Evolutionary conservation across 345 rosid genomes (phyloP).

Genomic region (Acer saccharum): DNA sequence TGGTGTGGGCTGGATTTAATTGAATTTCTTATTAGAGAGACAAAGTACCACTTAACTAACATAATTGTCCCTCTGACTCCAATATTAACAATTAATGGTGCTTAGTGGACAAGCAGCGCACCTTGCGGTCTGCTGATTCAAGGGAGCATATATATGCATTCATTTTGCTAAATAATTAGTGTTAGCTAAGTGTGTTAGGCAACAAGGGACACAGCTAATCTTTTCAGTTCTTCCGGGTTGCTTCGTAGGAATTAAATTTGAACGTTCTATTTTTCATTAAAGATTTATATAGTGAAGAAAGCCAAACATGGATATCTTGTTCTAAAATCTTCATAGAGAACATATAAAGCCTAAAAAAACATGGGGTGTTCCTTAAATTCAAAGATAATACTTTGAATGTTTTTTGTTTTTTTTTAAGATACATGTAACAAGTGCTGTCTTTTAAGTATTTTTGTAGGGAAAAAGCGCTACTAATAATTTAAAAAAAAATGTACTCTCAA

Average conservation of each 20-base stretch:
- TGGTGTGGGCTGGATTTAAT: constrained; percentile 10
- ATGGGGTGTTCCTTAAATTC: no score
- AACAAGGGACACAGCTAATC: background rate
- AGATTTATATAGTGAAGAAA: background rate
- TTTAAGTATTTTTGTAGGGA: no score
- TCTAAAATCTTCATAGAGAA: no score
- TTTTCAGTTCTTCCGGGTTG: background rate
- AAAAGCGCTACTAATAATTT: no score
- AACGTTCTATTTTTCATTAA: background rate
- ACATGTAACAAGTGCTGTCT: no score
- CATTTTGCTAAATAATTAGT: background rate
- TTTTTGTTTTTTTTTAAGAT: no score
- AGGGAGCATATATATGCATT: background rate
- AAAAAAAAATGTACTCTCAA: no score
- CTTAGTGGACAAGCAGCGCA: constrained; percentile 22
- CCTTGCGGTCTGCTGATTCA: background rate
- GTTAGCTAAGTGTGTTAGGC: background rate
- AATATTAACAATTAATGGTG: constrained; percentile 7
- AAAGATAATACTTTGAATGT: no score
- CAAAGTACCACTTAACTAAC: constrained; percentile 23
- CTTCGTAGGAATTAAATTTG: background rate
- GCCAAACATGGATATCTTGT: no score
- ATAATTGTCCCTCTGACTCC: constrained; percentile 20
- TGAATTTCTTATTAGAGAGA: constrained; percentile 16
- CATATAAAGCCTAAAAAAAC: no score